A percentile compares a stretch with the other conserved stretches of the same genome.
These are phyloP conservation scores for Suillus hirtellus DNA, from an alignment of 768 basidiomycete species.

Conservation along the genomic window DNA sequence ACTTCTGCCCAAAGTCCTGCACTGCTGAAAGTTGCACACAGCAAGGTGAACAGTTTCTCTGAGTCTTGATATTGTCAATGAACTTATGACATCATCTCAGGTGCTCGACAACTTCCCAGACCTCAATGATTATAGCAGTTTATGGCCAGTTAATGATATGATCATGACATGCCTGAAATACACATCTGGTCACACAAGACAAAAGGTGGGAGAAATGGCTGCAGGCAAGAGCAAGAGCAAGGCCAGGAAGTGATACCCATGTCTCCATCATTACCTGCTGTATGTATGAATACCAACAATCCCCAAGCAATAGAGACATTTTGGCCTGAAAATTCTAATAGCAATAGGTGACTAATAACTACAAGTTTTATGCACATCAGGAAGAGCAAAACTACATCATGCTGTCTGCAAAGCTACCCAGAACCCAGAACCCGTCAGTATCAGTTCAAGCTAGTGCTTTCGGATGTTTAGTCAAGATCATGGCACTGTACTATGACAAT, in stretches of 20 bases:
- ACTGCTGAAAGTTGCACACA: neutral
- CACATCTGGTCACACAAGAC: neutral
- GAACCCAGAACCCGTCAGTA: constrained; percentile 82
- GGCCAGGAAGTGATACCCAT: neutral
- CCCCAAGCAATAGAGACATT: too few relatives aligned
- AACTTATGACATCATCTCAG: neutral
- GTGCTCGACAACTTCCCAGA: constrained; percentile 6
- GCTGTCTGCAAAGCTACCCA: constrained; percentile 99
- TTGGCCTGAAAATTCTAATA: too few relatives aligned
- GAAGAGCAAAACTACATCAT: constrained; percentile 99
- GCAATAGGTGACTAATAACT: too few relatives aligned
- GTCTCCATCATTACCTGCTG: neutral
- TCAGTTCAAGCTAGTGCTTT: constrained; percentile 92
- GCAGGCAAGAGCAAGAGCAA: neutral
- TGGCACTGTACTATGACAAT: constrained; percentile 47
- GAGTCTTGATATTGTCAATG: neutral
- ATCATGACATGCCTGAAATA: constrained; percentile 9
- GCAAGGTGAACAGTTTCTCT: constrained; percentile 2
- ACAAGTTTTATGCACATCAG: constrained; percentile 38
- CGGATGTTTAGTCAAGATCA: constrained; percentile 89
- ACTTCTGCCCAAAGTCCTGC: constrained; percentile 11
- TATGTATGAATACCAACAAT: too few relatives aligned
- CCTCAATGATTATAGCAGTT: constrained; percentile 13
- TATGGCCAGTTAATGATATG: constrained; percentile 12
- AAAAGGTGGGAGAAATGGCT: constrained; percentile 3